Evolutionary conservation across 148 eudicot species (phyloP), one percentile per base, ranked within the genome.

Genomic region (Rhododendron ferrugineum): DNA sequence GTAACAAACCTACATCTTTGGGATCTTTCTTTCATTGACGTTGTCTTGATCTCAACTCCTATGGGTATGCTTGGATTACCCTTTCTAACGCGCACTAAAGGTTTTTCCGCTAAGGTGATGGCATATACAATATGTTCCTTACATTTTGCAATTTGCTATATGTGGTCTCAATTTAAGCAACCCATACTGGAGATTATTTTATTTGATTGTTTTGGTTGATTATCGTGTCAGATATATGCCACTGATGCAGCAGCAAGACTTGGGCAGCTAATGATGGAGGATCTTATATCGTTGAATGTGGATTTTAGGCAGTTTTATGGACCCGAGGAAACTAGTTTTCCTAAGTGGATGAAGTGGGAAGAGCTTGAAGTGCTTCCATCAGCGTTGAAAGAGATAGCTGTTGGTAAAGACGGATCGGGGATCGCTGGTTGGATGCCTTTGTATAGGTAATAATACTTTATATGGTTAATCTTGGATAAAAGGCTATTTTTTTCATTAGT

Each of bases 21-120:
- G 94, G 88, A 93, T 91, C 66, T 85, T 88, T 85, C 95, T 42
- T 93, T 89, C 80, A 88, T 94, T 85, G 91, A 94, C 86, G 85
- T 89, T 56, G 94, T 96, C 68, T 81, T 96, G 87, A 93, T 96
- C 73, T 91, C 97, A 34, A 93, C 94, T 84, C 93, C 98, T 52
- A 93, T 89, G 96, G 98, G 97, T 52, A 96, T 96, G 95, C 92
- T 96, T 83, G 98, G 97, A 36, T 88, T 94, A 85, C 98, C 98
- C 7, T 96, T 92, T 89, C 90, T 94, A 50, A 94, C 98, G 23
- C 92, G 95, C 49, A 40, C 70, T 9, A 84, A 89, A 79, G 93
- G 89, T 74, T 96, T 96, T 85, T 89, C 90, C 3, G 98, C 95
- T 34, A 91, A 95, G 94, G 97, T 95, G 44, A 54, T 11, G 42